Base-by-base conservation (phyloP, 139 green algal genomes). In the Nannochloris sp. region DNA sequence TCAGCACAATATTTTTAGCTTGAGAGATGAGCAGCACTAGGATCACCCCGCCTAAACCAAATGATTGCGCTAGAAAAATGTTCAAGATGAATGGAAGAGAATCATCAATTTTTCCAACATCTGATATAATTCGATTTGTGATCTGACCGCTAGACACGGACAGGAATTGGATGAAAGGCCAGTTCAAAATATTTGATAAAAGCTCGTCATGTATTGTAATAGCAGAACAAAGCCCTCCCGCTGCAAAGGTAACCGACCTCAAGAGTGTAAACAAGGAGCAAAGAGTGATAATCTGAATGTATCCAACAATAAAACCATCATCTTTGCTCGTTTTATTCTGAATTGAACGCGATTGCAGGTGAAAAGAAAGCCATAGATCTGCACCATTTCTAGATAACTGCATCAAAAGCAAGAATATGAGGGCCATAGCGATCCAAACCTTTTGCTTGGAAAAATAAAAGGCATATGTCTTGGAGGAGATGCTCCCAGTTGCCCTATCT, bases 81-180 rank as follows among this genome's bases (percentile, higher is more conserved):
- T 96, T 96, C 29, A 81, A 46, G 20, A 92, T 92, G 78, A 96
- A 96, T 14, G 89, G 89, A 36, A 96, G 76, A 0, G 71, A 81
- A 73, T 96, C 87, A 50, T 96, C 89, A 13, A 88, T 71, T 3
- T 69, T 83, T n/a, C 75, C 77, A 44, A 66, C 70, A 67, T 96
- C 89, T 0, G 84, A 90, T 1, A 83, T 90, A 31, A 95, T 92
- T 37, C 89, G 73, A 81, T 94, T 95, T 33, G 93, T 62, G 3
- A 92, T 66, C 16, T 80, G 67, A 26, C 85, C 87, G 4, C 68
- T 17, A 1, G 80, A 72, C 14, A 72, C 76, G 0, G 50, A 20
- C 29, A 87, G 75, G 23, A 91, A 86, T 53, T 85, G 85, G 2
- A 65, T 12, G 49, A 68, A 30, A 1, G 84, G 80, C 2, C 77